Percentiles rank a stretch among this genome's conserved stretches.
These are phyloP conservation scores for Xenosphaeropsis pyriputrescens DNA, from an alignment of 2,329 filamentous ascomycete genomes.

Conservation along the genomic window DNA sequence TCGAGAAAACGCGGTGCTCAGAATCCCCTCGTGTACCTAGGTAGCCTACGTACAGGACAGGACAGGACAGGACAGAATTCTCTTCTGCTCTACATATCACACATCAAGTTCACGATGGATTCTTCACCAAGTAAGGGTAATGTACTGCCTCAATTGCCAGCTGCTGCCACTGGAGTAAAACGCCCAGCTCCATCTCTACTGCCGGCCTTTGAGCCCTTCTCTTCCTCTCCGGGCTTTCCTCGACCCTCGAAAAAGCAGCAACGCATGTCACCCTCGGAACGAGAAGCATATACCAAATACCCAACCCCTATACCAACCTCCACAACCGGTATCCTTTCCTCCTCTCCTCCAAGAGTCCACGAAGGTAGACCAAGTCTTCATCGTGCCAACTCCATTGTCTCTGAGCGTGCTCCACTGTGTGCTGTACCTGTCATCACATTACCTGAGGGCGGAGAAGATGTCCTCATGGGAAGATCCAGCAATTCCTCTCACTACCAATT, in stretches of 20 bases:
- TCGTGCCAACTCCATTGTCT: constrained; percentile 47
- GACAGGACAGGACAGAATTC: not conserved
- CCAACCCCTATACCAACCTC: constrained; percentile 91
- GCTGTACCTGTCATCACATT: constrained; percentile 74
- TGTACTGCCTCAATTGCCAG: constrained; percentile 10
- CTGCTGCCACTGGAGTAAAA: constrained; percentile 32
- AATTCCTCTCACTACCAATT: constrained; percentile 93
- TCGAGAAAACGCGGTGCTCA: not conserved
- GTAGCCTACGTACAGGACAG: too few relatives aligned
- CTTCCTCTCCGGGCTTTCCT: constrained; percentile 62
- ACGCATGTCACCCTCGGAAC: constrained; percentile 24
- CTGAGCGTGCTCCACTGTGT: constrained; percentile 67
- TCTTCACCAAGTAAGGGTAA: constrained; percentile 19
- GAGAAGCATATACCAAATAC: constrained; percentile 41
- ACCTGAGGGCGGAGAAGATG: constrained; percentile 62
- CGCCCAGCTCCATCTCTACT: constrained; percentile 53
- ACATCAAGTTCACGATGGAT: constrained; percentile 15
- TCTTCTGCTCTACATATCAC: not conserved
- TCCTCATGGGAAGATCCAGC: constrained; percentile 85
- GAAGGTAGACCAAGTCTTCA: constrained; percentile 33
- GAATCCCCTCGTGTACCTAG: not conserved
- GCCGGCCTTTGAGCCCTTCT: constrained; percentile 65
- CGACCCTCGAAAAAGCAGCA: constrained; percentile 55
- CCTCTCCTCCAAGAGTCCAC: constrained; percentile 54
- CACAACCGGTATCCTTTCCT: constrained; percentile 79